Evolutionary conservation across 148 eudicot species (phyloP).

Genomic region (Spergularia marina): DNA sequence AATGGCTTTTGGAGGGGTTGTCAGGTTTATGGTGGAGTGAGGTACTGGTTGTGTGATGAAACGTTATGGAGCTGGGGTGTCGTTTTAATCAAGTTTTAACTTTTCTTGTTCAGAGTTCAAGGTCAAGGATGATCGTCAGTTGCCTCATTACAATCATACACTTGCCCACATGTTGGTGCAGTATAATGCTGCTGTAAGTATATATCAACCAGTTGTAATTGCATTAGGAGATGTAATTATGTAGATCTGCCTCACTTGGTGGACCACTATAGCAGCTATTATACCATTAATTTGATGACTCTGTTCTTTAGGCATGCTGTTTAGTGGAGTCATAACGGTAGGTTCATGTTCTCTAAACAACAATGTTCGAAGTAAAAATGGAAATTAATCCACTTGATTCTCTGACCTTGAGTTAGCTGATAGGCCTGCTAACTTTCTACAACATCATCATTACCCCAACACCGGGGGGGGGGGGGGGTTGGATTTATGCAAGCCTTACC

Average conservation of each 20-base stretch:
- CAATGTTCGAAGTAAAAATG: no score
- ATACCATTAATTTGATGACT: background rate
- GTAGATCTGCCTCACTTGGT: background rate
- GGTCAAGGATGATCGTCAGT: slow-evolving; percentile 29
- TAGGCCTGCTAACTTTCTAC: no score
- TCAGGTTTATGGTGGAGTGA: background rate
- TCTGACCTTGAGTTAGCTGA: no score
- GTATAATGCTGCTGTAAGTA: slow-evolving; percentile 90
- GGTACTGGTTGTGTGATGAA: background rate
- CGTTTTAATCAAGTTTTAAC: slow-evolving; percentile 5
- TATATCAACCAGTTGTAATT: background rate
- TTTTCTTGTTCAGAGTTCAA: slow-evolving; percentile 33
- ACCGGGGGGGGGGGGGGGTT: no score
- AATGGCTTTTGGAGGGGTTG: background rate
- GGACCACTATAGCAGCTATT: background rate
- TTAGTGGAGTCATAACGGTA: no score
- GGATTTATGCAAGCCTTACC: no score
- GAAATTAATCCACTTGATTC: no score
- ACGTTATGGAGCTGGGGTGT: background rate
- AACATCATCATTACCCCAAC: no score
- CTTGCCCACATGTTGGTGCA: slow-evolving; percentile 71
- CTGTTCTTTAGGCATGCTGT: no score
- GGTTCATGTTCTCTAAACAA: no score
- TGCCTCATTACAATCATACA: slow-evolving; percentile 60
- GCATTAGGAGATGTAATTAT: background rate